Base-by-base conservation (phyloP, 805 yeast genomes). In the Starmera quercuum region DNA sequence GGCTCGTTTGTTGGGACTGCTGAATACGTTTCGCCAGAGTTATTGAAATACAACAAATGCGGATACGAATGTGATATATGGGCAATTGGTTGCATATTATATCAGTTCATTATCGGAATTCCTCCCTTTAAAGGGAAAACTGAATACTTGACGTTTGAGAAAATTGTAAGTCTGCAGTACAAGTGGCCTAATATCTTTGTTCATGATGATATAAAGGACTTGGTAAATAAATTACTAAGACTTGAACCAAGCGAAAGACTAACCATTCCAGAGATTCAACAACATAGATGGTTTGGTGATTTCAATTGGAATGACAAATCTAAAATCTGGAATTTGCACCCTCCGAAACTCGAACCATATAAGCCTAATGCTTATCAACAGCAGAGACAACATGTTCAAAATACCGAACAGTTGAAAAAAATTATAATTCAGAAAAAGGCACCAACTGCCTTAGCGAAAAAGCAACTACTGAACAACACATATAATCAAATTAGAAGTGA, bases 31-130 rank as follows among this genome's bases (percentile, higher is more conserved):
- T 78, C 88, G 0, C 94, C 95, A 0, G 95, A 83, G 47, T 59
- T 83, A 25, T 61, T 83, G 38, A 84, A 79, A 41, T 83, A 72
- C 47, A 83, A 81, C 13, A 27, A 27, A 17, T 27, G 30, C 19
- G 20, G 30, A 14, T 27, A 17, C 13, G 30, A 27, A 27, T 83
- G 96, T 32, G 99, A 92, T 59, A 80, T 92, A n/a, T 92, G 99
- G 99, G 90, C 97, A 9, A 84, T 95, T 58, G 99, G 98, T 1
- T 87, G 97, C 54, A 90, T 92, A 7, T 58, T 92, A 1, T 92
- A 83, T 56, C 97, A 92, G 54, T 85, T 92, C 95, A 76, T 88
- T 17, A 95, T 95, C 40, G 96, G 97, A 0, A 73, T 71, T 42
- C 92, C 97, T 1, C 94, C 95, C 5, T 83, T 83, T 55, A 83